These are phyloP conservation scores for Colletotrichum sp. DNA, from an alignment of 2,329 filamentous ascomycete genomes.

Conservation along the genomic window DNA sequence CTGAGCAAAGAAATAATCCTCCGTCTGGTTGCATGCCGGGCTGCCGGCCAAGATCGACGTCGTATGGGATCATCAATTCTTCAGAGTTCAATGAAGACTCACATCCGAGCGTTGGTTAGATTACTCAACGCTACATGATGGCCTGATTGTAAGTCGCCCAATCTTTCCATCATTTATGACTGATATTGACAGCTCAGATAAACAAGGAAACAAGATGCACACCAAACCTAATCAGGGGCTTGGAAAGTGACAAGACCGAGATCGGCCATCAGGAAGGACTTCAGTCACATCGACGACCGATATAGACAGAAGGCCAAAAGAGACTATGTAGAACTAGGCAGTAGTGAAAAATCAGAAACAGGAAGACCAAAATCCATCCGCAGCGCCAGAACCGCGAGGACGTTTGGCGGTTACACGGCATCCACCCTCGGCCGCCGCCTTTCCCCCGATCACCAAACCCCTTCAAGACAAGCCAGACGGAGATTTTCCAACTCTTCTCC, in stretches of 20 bases:
- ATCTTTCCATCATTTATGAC: background rate
- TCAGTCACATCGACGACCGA: background rate
- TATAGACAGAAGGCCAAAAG: background rate
- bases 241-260: background rate
- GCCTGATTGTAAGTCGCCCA: background rate
- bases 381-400: background rate
- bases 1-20: background rate
- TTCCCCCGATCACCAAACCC: background rate
- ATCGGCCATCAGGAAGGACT: background rate
- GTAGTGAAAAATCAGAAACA: accelerated
- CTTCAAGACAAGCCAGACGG: background rate
- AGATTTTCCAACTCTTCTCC: background rate
- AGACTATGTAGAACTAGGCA: background rate
- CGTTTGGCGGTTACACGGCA: background rate
- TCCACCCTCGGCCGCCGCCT: background rate
- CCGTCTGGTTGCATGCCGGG: background rate
- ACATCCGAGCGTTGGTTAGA: background rate
- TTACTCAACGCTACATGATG: background rate
- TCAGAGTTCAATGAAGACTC: background rate
- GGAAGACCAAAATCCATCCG: background rate
- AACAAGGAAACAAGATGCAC: background rate
- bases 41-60: background rate
- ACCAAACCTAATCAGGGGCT: background rate
- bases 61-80: background rate
- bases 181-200: background rate